Percentiles rank a stretch among this genome's conserved stretches.
Evolutionary conservation across 306 rosid genomes (phyloP).

Genomic region (Sindora glabra): DNA sequence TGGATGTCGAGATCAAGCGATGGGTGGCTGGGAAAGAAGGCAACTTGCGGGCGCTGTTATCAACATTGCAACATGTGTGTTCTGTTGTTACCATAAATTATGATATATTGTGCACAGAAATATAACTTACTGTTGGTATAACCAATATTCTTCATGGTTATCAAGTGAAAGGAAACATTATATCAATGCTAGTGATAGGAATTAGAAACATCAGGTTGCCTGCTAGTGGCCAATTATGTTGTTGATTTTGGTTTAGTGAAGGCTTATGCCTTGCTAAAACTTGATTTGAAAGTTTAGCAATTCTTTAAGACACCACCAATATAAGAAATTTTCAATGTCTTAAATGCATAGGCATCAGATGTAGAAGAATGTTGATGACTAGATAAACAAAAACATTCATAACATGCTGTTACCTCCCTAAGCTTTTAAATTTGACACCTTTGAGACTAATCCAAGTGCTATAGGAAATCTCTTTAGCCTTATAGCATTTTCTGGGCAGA

Average conservation of each 20-base stretch:
- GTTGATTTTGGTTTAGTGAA: background rate
- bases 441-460: background rate
- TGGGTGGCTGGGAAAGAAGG: constrained; percentile 95
- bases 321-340: too few relatives aligned
- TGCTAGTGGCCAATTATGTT: background rate
- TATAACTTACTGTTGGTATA: background rate
- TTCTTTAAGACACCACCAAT: too few relatives aligned
- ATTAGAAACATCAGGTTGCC: too few relatives aligned
- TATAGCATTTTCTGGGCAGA: too few relatives aligned
- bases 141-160: background rate
- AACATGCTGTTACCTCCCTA: background rate
- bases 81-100: constrained; percentile 4
- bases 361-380: background rate
- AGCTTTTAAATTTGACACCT: background rate
- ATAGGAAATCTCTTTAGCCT: background rate
- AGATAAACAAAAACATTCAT: background rate
- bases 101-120: background rate
- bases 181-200: too few relatives aligned
- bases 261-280: background rate
- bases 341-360: background rate
- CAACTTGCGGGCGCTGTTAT: constrained; percentile 82
- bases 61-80: constrained; percentile 62
- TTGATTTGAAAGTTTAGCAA: background rate
- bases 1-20: constrained; percentile 54
- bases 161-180: too few relatives aligned